phyloP scores from a whole-genome alignment of 2,329 filamentous ascomycete genomes.

The Aspergillus quadricinctus region DNA sequence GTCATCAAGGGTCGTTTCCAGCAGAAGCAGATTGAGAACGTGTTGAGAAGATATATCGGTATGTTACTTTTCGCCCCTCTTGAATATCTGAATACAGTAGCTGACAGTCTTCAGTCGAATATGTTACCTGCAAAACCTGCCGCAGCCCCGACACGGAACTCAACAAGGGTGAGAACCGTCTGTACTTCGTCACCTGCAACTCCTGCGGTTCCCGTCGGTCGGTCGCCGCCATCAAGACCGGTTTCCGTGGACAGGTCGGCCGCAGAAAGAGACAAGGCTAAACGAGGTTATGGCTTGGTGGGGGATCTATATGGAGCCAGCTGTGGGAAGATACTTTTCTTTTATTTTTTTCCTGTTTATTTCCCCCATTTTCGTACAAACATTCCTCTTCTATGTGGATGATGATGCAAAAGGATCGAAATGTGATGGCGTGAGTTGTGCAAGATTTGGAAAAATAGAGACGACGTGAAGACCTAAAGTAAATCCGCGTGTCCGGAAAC shows the following conservation, averaged over 20 bases:
- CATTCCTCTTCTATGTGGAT: constrained; percentile 14
- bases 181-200: constrained; percentile 99
- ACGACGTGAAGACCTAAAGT: constrained; percentile 11
- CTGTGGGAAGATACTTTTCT: constrained; percentile 13
- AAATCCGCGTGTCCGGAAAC: background rate
- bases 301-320: constrained; percentile 8
- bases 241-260: constrained; percentile 99
- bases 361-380: constrained; percentile 15
- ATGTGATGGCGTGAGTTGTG: background rate
- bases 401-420: constrained; percentile 4
- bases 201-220: constrained; percentile 76
- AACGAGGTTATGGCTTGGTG: constrained; percentile 20
- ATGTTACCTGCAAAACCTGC: constrained; percentile 99
- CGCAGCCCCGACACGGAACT: constrained; percentile 90
- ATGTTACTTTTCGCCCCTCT: constrained; percentile 35
- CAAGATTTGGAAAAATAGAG: constrained; percentile 5
- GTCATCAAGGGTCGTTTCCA: constrained; percentile 99
- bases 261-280: constrained; percentile 95
- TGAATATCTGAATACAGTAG: background rate
- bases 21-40: constrained; percentile 98
- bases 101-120: constrained; percentile 62
- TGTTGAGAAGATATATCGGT: constrained; percentile 92
- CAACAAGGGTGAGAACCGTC: constrained; percentile 97
- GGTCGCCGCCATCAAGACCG: constrained; percentile 98
- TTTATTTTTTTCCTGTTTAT: constrained; percentile 16